These are phyloP conservation scores for Penicillium verrucosum DNA, from an alignment of 2,329 filamentous ascomycete genomes.

Conservation along the genomic window DNA sequence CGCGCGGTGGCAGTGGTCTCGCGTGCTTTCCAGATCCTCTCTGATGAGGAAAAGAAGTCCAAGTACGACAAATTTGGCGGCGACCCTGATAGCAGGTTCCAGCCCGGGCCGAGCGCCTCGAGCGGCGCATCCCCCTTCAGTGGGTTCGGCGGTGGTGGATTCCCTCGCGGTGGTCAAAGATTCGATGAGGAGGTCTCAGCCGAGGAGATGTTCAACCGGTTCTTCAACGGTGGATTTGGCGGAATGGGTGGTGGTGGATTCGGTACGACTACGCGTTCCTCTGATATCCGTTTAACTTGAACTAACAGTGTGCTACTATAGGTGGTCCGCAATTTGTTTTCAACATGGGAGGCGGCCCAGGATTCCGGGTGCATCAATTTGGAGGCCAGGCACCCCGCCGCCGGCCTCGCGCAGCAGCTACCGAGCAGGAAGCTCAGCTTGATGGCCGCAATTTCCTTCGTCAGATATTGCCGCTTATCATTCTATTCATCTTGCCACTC, in stretches of 20 bases:
- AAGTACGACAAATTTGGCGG: constrained; percentile 87
- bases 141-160: constrained; percentile 49
- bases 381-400: constrained; percentile 74
- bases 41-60: constrained; percentile 87
- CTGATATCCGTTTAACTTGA: neutral
- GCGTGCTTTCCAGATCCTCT: constrained; percentile 86
- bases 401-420: constrained; percentile 66
- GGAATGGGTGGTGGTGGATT: constrained; percentile 58
- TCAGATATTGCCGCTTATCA: constrained; percentile 79
- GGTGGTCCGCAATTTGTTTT: constrained; percentile 86
- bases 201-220: constrained; percentile 94
- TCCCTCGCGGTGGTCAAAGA: constrained; percentile 47
- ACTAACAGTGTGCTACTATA: constrained; percentile 18
- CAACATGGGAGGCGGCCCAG: constrained; percentile 87
- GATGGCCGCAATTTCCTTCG: constrained; percentile 57
- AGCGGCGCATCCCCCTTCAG: constrained; percentile 42
- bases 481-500: constrained; percentile 83
- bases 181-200: constrained; percentile 93
- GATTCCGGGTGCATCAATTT: constrained; percentile 92
- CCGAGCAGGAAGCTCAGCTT: constrained; percentile 50
- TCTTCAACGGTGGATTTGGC: constrained; percentile 73
- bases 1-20: constrained; percentile 64
- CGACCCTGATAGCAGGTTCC: constrained; percentile 86
- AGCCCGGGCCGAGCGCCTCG: constrained; percentile 47
- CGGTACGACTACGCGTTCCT: constrained; percentile 46